A percentile compares a stretch with the other conserved stretches of the same genome.
phyloP scores from a whole-genome alignment of 345 rosid species.

The Eucalyptus regnans region DNA sequence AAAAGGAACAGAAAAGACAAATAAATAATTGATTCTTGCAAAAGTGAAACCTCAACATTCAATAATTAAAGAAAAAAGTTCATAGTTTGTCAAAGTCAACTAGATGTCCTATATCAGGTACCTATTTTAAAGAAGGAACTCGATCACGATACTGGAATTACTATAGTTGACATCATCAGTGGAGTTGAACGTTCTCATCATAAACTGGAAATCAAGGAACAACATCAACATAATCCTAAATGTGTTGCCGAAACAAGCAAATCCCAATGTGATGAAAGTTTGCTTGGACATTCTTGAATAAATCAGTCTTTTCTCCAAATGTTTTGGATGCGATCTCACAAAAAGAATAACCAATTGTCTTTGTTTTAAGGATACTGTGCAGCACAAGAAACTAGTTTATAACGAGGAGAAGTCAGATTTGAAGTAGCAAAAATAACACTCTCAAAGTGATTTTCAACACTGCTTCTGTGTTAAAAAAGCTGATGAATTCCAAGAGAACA shows the following conservation, averaged over 20 bases:
- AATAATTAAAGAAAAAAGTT: not conserved
- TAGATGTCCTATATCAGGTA: not conserved
- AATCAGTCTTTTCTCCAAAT: not conserved
- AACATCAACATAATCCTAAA: not conserved
- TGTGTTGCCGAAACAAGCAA: not conserved
- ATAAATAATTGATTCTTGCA: not conserved
- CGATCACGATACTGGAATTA: not conserved
- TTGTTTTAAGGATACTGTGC: not conserved
- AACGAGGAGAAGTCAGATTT: not conserved
- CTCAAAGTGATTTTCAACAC: not conserved
- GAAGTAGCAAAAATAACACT: not conserved
- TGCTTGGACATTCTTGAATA: not conserved
- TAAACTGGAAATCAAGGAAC: not conserved
- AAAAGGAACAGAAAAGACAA: not conserved
- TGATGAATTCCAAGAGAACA: not conserved
- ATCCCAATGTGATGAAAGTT: not conserved
- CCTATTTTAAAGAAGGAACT: not conserved
- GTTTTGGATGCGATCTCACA: not conserved
- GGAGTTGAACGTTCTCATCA: not conserved
- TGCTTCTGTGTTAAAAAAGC: not conserved
- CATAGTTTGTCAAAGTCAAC: not conserved
- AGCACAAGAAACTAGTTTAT: not conserved
- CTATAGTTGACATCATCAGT: not conserved
- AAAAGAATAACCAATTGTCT: not conserved
- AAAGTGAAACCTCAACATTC: not conserved